Base-by-base conservation (phyloP, 805 yeast genomes). In the Zygoascus flipseniorum region DNA sequence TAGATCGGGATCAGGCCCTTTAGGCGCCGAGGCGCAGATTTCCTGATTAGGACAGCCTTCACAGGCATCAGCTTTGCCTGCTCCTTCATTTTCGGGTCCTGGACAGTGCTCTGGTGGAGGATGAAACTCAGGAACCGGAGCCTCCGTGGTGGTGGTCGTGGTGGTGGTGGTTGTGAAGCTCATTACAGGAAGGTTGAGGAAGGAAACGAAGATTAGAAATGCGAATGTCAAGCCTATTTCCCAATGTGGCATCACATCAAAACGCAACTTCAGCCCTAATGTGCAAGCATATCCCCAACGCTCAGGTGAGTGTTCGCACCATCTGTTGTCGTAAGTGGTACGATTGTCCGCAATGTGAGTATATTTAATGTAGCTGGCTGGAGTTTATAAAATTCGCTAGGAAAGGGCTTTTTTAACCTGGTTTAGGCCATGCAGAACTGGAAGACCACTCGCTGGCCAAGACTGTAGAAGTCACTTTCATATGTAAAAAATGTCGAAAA, bases 101-200 rank as follows among this genome's bases (percentile, higher is more conserved):
- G 99, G 99, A 72, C 99, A 93, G 69, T 93, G 98, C 65, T 89
- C 97, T 0, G 99, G 98, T 63, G 85, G 95, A 0, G 93, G 89
- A 5, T 46, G 31, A 20, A 46, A 46, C 11, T 26, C 31, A 0
- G 83, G 87, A 32, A 52, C 49, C 13, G 58, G 53, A 8, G 49
- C 18, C 31, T 41, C 23, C 14, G 51, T 42, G 10, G 35, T 43
- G 39, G 16, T 31, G 35, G 35, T 31, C 8, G 35, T 31, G 35
- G 35, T 35, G 39, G 39, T 35, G 16, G 39, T 35, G 4, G 39
- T 35, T 13, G 39, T 35, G 16, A 10, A 5, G 39, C 39, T 35
- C 39, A 35, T 35, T 13, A 4, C 28, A n/a, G 16, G 8, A 10
- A 35, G 4, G 39, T 5, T 35, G 39, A 13, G 13, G 39, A 35